Conservation (phyloP, 1,139 yeast species). For the Hemisphaericaspora lyxosophila region DNA sequence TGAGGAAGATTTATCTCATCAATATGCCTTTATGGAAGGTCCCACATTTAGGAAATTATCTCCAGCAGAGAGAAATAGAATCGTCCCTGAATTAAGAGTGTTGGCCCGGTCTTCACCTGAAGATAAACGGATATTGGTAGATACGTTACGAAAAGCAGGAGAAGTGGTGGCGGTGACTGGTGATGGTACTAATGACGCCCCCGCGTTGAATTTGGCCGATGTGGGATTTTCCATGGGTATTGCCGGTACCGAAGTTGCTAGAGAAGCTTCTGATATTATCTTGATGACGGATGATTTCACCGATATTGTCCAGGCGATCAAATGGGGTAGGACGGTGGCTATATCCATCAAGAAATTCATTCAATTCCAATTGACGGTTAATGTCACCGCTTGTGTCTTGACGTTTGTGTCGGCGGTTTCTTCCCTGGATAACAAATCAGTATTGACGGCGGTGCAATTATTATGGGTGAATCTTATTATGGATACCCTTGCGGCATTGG, state of each 20-base stretch:
- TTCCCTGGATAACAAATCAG: conserved; percentile 73
- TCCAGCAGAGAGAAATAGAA: conserved; percentile 52
- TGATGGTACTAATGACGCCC: conserved; percentile 96
- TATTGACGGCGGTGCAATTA: conserved; percentile 93
- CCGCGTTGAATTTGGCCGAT: conserved; percentile 89
- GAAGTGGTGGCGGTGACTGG: conserved; percentile 99
- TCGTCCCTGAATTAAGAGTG: conserved; percentile 75
- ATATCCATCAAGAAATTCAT: conserved; percentile 91
- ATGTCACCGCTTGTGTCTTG: conserved; percentile 88
- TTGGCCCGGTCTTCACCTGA: conserved; percentile 95
- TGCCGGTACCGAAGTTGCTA: conserved; percentile 90
- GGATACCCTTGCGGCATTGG: conserved; percentile 98
- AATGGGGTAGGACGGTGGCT: conserved; percentile 98
- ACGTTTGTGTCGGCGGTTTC: conserved; percentile 95
- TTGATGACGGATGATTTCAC: conserved; percentile 94
- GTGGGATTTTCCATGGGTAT: conserved; percentile 95
- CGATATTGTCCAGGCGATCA: conserved; percentile 95
- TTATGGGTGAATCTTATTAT: conserved; percentile 96
- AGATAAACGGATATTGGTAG: conserved; percentile 85
- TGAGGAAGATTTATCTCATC: conserved; percentile 51
- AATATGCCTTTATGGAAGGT: conserved; percentile 83
- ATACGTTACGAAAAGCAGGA: conserved; percentile 73
- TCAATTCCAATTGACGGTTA: conserved; percentile 95
- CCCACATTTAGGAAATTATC: conserved; percentile 75
- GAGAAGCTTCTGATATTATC: conserved; percentile 93